A percentile compares a stretch with the other conserved stretches of the same genome.
Conservation (phyloP, 1,284 basidiomycete genomes). For the Ceratobasidium sp. region DNA sequence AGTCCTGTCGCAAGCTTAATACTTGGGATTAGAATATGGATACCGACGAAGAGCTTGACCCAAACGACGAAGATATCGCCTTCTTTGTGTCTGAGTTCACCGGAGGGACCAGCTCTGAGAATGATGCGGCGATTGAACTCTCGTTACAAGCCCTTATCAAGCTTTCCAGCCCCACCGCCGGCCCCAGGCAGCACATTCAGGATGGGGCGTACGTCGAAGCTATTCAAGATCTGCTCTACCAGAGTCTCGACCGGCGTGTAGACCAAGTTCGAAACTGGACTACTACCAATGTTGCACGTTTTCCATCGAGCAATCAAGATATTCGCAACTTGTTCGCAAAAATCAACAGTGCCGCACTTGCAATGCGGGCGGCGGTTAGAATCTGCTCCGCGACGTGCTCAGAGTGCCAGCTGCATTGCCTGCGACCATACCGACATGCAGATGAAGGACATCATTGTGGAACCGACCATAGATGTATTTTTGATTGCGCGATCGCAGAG, state of each 20-base stretch:
- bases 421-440: conserved; percentile 33
- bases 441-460: conserved; percentile 43
- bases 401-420: conserved; percentile 56
- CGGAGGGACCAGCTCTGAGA: background rate
- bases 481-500: conserved; percentile 30
- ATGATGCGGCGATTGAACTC: conserved; percentile 11
- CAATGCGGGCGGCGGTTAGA: conserved; percentile 64
- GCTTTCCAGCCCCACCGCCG: background rate
- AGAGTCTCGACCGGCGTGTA: conserved; percentile 56
- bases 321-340: conserved; percentile 65
- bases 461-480: conserved; percentile 46
- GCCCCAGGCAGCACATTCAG: background rate
- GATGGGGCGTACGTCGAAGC: conserved; percentile 14
- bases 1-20: background rate
- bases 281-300: conserved; percentile 64
- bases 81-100: conserved; percentile 32
- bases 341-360: conserved; percentile 63
- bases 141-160: background rate
- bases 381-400: conserved; percentile 66
- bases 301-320: conserved; percentile 62
- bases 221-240: conserved; percentile 9
- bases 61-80: background rate
- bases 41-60: conserved; percentile 34
- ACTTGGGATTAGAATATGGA: conserved; percentile 40
- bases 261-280: conserved; percentile 68